These are phyloP conservation scores for Anthostomella pinea DNA, from an alignment of 2,329 filamentous ascomycete genomes.

Conservation along the genomic window DNA sequence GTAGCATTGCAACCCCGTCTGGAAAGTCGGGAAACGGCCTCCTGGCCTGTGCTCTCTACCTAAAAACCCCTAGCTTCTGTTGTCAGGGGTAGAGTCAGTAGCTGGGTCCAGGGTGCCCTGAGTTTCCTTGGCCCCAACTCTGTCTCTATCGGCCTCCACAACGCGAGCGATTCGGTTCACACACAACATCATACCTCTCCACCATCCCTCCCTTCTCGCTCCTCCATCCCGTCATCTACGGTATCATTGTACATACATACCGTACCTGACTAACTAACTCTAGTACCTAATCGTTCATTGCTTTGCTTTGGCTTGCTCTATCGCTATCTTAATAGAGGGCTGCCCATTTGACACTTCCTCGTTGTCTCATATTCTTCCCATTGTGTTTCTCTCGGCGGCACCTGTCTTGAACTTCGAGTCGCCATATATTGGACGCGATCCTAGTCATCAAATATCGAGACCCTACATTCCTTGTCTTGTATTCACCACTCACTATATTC, in stretches of 20 bases:
- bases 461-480: constrained; percentile 30
- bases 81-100: no score
- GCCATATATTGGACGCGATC: constrained; percentile 25
- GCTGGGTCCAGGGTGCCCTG: no score
- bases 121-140: no score
- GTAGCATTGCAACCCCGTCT: constrained; percentile 15
- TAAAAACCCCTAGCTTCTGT: no score
- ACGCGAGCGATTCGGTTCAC: no score
- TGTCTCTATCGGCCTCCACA: no score
- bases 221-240: no score
- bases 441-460: constrained; percentile 15
- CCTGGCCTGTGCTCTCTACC: no score
- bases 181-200: constrained; percentile 16
- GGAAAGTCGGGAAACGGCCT: constrained; percentile 18
- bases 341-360: constrained; percentile 23
- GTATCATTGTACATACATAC: constrained; percentile 7
- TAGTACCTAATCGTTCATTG: constrained; percentile 14
- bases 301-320: constrained; percentile 14
- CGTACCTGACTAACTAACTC: constrained; percentile 11
- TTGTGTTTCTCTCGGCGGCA: constrained; percentile 23
- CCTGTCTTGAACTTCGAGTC: constrained; percentile 31
- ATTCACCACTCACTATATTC: constrained; percentile 11
- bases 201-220: constrained; percentile 13
- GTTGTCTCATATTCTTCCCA: constrained; percentile 25
- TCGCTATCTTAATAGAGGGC: constrained; percentile 20